phyloP scores from a whole-genome alignment of 352 stramenopile genomes.

The Globisporangium takayamanum region DNA sequence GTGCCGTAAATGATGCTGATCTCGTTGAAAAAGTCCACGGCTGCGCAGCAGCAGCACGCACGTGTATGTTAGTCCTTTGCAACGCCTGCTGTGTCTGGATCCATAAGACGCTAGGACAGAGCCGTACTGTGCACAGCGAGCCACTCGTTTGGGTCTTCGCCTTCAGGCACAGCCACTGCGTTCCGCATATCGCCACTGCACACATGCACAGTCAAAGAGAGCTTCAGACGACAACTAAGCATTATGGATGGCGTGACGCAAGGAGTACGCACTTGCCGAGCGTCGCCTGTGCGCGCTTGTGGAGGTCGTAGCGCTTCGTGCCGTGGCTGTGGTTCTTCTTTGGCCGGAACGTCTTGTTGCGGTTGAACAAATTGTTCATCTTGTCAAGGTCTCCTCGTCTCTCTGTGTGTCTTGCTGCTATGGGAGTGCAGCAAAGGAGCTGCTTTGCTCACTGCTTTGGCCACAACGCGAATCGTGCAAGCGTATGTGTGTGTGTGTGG shows the following conservation, averaged over 20 bases:
- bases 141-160: conserved; percentile 90
- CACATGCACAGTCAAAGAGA: neutral
- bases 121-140: conserved; percentile 86
- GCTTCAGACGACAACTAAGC: neutral
- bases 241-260: neutral
- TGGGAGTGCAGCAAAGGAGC: too few relatives aligned
- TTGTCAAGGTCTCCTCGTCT: neutral
- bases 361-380: conserved; percentile 71
- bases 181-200: conserved; percentile 58
- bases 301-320: conserved; percentile 80
- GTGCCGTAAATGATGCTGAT: conserved; percentile 91
- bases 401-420: neutral
- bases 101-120: neutral
- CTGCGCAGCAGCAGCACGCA: conserved; percentile 22
- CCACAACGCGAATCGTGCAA: too few relatives aligned
- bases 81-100: too few relatives aligned
- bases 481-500: too few relatives aligned
- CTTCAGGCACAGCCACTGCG: conserved; percentile 51
- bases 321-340: conserved; percentile 79
- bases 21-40: conserved; percentile 94
- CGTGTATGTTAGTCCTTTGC: neutral
- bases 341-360: conserved; percentile 83
- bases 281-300: conserved; percentile 78
- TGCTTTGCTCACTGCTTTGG: too few relatives aligned
- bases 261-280: conserved; percentile 58